phyloP scores from a whole-genome alignment of 139 green algal genomes.

The Gonium pectorale region DNA sequence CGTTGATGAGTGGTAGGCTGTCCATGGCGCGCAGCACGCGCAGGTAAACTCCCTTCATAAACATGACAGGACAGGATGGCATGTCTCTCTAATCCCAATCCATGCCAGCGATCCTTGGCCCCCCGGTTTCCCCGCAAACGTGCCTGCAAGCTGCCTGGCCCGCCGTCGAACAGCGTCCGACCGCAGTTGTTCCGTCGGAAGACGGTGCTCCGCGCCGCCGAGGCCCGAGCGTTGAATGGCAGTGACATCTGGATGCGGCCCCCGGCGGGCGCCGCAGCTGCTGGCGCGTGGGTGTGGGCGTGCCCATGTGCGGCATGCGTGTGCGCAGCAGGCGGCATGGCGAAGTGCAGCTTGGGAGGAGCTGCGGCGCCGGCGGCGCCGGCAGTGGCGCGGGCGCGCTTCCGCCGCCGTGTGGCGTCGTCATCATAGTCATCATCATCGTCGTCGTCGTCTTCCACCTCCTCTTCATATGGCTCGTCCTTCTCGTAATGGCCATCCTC shows the following conservation, averaged over 20 bases:
- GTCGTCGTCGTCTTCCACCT: background rate
- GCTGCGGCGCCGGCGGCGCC: background rate
- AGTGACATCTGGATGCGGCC: slow-evolving; percentile 49
- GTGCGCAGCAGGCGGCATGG: slow-evolving; percentile 1
- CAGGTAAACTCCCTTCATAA: too few relatives aligned
- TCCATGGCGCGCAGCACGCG: too few relatives aligned
- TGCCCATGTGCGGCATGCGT: background rate
- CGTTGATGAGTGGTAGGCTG: too few relatives aligned
- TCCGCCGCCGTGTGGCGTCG: background rate
- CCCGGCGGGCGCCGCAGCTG: background rate
- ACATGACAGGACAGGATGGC: too few relatives aligned
- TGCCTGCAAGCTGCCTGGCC: slow-evolving; percentile 63
- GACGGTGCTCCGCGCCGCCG: slow-evolving; percentile 42
- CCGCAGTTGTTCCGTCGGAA: too few relatives aligned
- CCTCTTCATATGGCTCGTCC: background rate
- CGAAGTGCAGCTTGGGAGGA: background rate
- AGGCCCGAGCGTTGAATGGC: background rate
- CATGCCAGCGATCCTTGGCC: too few relatives aligned
- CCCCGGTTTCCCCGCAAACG: too few relatives aligned
- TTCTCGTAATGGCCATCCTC: background rate
- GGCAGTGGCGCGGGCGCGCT: background rate
- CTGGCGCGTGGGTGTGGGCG: background rate
- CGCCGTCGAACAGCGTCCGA: slow-evolving; percentile 74
- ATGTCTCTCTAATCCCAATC: too few relatives aligned
- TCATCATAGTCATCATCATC: slow-evolving; percentile 18